Base-by-base conservation (phyloP, 352 stramenopile species). In the Phytophthora megakarya region DNA sequence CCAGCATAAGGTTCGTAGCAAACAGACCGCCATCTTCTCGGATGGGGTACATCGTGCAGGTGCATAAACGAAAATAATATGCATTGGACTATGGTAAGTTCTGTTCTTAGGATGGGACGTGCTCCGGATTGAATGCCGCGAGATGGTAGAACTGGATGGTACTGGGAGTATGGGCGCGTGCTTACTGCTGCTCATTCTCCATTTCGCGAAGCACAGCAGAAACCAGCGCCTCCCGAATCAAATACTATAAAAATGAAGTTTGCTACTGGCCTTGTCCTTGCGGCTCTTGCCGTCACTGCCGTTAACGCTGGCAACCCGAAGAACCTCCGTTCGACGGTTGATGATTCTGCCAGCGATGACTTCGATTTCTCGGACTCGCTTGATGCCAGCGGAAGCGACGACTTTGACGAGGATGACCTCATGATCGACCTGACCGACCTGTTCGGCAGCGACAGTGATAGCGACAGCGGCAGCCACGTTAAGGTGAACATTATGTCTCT, bases 161-260 rank as follows among this genome's bases (percentile, higher is more conserved):
- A 37, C 40, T 25, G 61, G 55, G 25, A 40, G 21, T n/a, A 11
- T 28, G 35, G 33, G 32, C 21, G 3, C 38, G 45, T 58, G 26
- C 33, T 45, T 33, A 26, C 23, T 45, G 16, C 45, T 53, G 26
- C 23, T 69, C 67, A 74, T 74, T 74, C 56, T 64, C 49, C 33
- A 64, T 61, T 71, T 74, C 39, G 53, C 66, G 50, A 59, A 65
- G 48, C 43, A 44, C 26, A 56, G 40, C 26, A 39, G 47, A 61
- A 19, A 48, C 39, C 38, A 40, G n/a, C 23, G 30, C 32, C 43
- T 55, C 49, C 37, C 25, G 48, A 54, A 61, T 53, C 44, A 49
- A 60, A 45, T 56, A 51, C 50, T 18, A 51, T 32, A 55, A 62
- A 55, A 47, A 75, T 75, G 67, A 75, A 72, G 61, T 54, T 72